Base-by-base conservation (phyloP, 2,329 filamentous ascomycete species). In the Fusarium pilosicola region DNA sequence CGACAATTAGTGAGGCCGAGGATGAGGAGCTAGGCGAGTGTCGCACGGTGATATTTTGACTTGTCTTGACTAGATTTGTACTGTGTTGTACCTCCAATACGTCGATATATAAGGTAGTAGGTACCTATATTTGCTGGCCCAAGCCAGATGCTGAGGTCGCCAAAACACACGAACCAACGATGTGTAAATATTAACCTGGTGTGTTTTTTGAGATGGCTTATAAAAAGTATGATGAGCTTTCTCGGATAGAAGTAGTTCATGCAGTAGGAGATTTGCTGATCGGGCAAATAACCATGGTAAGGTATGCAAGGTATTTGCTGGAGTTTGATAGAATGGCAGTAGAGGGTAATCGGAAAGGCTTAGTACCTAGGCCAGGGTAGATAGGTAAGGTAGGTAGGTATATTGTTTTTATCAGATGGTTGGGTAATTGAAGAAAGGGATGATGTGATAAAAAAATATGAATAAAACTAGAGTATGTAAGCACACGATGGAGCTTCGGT, bases 1-100 rank as follows among this genome's bases (percentile, higher is more conserved):
- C 71, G 32, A 52, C 49, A 45, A 69, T 51, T 61, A 52, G 49
- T 63, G 49, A 54, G 30, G 49, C 22, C 48, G 58, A 61, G 41
- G 51, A 72, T 17, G 39, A 48, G 24, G 30, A 58, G 58, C 28
- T 42, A 51, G 67, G 42, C 36, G 34, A 55, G 36, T 49, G 18
- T 38, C 36, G 32, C 26, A 44, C 30, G 24, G 18, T 36, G 24
- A 30, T 52, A 26, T 38, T 28, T 51, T 20, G 34, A 28, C 57
- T 26, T 34, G 48, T 24, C 22, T 51, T 20, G 48, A 24, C n/a
- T 52, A 20, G 48, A 24, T 20, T 59, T 52, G 22, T 52, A 52
- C 34, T 44, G 58, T 64, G 62, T 26, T 60, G 41, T 32, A 65
- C 56, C 34, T 59, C 24, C 24, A 22, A 49, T n/a, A 52, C 44